Evolutionary conservation across 495 filamentous ascomycete genomes (phyloP), one percentile per base, ranked within the genome.

Genomic region (Hypoxylon trugodes): DNA sequence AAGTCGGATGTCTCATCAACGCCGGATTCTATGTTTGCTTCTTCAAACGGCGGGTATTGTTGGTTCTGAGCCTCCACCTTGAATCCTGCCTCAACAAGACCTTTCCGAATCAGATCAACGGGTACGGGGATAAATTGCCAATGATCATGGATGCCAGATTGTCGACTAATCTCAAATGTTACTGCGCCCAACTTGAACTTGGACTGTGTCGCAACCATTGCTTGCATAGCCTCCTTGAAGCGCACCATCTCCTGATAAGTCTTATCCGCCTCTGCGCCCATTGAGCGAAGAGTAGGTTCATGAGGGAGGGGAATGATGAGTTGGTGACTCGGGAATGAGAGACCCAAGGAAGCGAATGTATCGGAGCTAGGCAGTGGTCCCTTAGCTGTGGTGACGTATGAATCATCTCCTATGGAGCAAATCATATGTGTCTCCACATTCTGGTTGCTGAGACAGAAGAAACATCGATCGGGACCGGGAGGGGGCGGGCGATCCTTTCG

Each of bases 71-170:
- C 92, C 69, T 93, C 85, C 12, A 92, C 90, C 55, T 87, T 85
- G 80, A 96, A 96, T 0, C 86, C 93, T 0, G 89, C 90, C 67
- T 93, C 89, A 6, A 96, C 90, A 1, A 93, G 79, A 0, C 88
- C 87, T 36, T 85, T 83, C 7, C 69, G 72, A 35, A 96, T 80
- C 18, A 90, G 74, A 8, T 87, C 81, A 0, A 80, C 70, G 0
- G 89, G 82, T 0, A 96, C 82, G 1, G 95, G 94, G 25, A 97
- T 79, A 67, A 96, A 94, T 78, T 98, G 95, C 95, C 94, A 97
- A 69, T 97, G 95, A 0, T 84, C 81, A 71, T 98, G 95, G 48
- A 97, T 88, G 18, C 92, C 91, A 8, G 81, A 80, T 2, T 76
- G 78, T 13, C 92, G 86, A 67, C 86, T 91, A 62, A 98, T 88